Evolutionary conservation across 805 yeast species (phyloP), one percentile per base, ranked within the genome.

Genomic region (Starmerella sirachaensis): DNA sequence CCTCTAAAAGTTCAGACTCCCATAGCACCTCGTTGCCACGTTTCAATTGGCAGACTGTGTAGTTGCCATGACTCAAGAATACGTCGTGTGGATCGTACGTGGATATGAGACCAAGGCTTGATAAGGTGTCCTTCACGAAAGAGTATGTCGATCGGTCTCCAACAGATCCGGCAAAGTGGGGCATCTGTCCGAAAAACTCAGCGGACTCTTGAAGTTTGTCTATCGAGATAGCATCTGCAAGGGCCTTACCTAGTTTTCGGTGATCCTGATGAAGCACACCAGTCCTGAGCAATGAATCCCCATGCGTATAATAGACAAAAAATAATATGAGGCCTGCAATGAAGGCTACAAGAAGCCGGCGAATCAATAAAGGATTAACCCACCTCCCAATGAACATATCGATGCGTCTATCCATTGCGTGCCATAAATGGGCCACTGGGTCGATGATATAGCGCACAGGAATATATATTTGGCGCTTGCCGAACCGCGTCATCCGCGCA

Each of bases 291-390:
- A 29, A 21, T 9, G 13, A 25, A 24, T 32, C 35, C n/a, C 13
- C 29, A 14, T 32, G 35, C 16, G 35, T 23, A 16, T 24, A 68
- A 24, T 70, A 56, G 6, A 84, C 66, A 2, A 81, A 64, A 18
- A 70, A 49, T 47, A 75, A 76, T 4, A 82, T 61, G 4, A 77
- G 50, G 0, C 61, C 41, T n/a, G 83, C 71, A 47, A 83, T 70
- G 33, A 77, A 53, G 2, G 76, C 50, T 9, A 88, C 80, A 51
- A 86, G 79, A 50, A 81, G 57, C 29, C 97, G 64, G 48, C 80
- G 78, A 19, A 86, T 74, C 19, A 88, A 78, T 33, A 84, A 59
- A 4, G 95, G 95, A 53, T 86, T 84, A 4, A 95, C 94, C n/a
- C 81, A 48, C 42, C 70, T 70, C 14, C 75, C 64, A 10, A 88